Evolutionary conservation across 1,139 yeast genomes (phyloP).

Genomic region (Saccharomyces pastorianus): DNA sequence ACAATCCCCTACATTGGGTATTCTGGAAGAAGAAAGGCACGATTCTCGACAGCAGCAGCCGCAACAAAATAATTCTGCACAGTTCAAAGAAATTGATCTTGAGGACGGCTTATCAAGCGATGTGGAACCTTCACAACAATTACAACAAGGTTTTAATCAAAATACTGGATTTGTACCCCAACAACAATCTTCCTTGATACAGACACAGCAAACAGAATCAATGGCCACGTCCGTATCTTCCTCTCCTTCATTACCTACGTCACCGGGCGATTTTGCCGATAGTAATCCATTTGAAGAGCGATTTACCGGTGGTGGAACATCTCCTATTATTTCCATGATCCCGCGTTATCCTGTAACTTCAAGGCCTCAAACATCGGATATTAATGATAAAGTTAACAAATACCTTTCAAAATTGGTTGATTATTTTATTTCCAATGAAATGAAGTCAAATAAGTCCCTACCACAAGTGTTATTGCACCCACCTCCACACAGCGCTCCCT

Average conservation of each 20-base stretch:
- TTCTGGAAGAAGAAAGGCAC: constrained; percentile 8
- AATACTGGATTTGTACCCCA: constrained; percentile 3
- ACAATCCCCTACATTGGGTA: constrained; percentile 11
- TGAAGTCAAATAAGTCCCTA: constrained; percentile 19
- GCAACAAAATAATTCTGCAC: constrained; percentile 6
- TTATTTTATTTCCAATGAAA: constrained; percentile 65
- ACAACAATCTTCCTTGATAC: constrained; percentile 3
- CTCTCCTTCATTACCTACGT: constrained; percentile 31
- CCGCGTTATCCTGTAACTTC: constrained; percentile 25
- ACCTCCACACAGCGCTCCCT: constrained; percentile 39
- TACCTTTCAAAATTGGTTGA: constrained; percentile 41
- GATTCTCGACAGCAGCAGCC: constrained; percentile 7
- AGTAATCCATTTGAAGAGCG: constrained; percentile 27
- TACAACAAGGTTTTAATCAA: not conserved
- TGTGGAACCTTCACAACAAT: constrained; percentile 25
- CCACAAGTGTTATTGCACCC: constrained; percentile 46
- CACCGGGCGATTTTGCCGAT: constrained; percentile 34
- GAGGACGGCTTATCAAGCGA: constrained; percentile 37
- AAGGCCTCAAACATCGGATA: constrained; percentile 25
- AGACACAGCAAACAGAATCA: constrained; percentile 9
- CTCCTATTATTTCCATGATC: constrained; percentile 25
- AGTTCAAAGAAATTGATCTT: constrained; percentile 31
- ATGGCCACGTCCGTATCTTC: constrained; percentile 22
- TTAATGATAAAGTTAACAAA: constrained; percentile 33
- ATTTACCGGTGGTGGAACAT: constrained; percentile 24